Evolutionary conservation across 495 filamentous ascomycete species (phyloP).

Genomic region (Schizothecium vesticola): DNA sequence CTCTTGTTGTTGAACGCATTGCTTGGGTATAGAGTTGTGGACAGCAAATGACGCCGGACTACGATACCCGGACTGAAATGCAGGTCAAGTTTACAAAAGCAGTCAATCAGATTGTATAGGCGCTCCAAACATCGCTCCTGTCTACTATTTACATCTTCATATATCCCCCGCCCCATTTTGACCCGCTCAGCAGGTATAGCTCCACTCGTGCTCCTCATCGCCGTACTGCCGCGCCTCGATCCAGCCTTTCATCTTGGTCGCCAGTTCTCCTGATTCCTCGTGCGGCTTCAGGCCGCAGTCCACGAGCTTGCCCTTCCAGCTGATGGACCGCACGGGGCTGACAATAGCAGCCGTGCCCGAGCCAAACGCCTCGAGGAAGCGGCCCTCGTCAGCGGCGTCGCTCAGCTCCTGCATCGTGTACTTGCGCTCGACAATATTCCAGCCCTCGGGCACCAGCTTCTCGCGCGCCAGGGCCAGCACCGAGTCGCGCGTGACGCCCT

Average conservation of each 20-base stretch:
- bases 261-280: constrained; percentile 82
- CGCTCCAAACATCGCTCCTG: background rate
- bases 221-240: constrained; percentile 94
- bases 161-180: background rate
- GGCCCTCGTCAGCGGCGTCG: constrained; percentile 74
- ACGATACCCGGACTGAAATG: background rate
- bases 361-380: constrained; percentile 88
- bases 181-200: constrained; percentile 41
- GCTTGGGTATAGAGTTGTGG: background rate
- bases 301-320: constrained; percentile 72
- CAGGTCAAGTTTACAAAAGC: background rate
- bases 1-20: background rate
- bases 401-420: constrained; percentile 79
- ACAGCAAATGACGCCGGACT: background rate
- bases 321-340: constrained; percentile 76
- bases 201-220: constrained; percentile 84
- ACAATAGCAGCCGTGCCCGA: constrained; percentile 85
- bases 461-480: constrained; percentile 79
- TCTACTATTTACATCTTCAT: constrained; percentile 5
- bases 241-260: constrained; percentile 86
- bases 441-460: constrained; percentile 75
- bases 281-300: constrained; percentile 69
- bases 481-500: constrained; percentile 88
- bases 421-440: constrained; percentile 82
- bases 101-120: background rate